Base-by-base conservation (phyloP, 306 rosid species). In the Sphenostylis stenocarpa region DNA sequence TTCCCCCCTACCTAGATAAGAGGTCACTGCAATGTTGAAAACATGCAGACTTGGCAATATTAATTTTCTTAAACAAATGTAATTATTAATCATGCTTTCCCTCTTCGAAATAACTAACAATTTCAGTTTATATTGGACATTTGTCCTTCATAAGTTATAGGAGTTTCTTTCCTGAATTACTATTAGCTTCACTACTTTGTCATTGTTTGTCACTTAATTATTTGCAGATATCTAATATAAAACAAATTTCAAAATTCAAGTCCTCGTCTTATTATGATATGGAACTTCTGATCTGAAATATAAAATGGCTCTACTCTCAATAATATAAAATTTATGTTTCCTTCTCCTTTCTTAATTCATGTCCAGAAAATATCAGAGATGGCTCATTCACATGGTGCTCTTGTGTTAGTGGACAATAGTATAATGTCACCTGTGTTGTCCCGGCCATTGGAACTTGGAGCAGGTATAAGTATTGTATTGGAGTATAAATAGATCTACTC, bases 341-440 rank as follows among this genome's bases (percentile, higher is more conserved):
- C 60, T 16, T 23, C 23, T 51, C 34, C 15, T 11, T 69, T 65
- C 72, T 78, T 57, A 41, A 55, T 75, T 70, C 28, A n/a, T 78
- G 49, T 81, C 78, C 88, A 94, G 98, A 90, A 85, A 94, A 92
- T 94, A 80, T 86, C 85, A 38, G 89, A 80, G 76, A 70, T 94
- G 76, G 91, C 96, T 69, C 98, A 90, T 85, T 87, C 88, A 65
- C 91, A 88, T 57, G 93, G 86, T 53, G 93, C 97, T 78, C 85
- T 89, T 62, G 77, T 94, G 78, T 38, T 92, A 88, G 98, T 92
- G 77, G 98, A 94, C 88, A 94, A 90, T 78, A 94, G 92, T 80
- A 94, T 94, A 84, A 84, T 94, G 97, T 90, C 98, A 17, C 98
- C 98, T 68, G 92, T 92, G 58, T 85, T 94, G 85, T 94, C 93